Evolutionary conservation across 2,329 filamentous ascomycete genomes (phyloP).

Genomic region (Beauveria sp.): DNA sequence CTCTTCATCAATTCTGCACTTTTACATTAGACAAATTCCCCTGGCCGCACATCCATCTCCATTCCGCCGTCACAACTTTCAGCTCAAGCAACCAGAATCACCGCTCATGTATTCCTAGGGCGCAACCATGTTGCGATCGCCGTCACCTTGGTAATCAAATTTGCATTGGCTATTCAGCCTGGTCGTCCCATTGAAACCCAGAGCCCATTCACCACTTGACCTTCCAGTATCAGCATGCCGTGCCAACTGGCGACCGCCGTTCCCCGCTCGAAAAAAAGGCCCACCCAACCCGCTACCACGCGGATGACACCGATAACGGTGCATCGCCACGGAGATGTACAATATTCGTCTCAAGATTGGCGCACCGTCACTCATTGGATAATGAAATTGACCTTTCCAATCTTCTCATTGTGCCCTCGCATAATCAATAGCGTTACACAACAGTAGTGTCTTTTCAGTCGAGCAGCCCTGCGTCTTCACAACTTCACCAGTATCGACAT

Average conservation of each 20-base stretch:
- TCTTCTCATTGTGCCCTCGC: not conserved
- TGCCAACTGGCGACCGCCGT: not conserved
- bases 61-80: not conserved
- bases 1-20: not conserved
- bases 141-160: no score
- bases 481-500: not conserved
- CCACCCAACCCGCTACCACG: not conserved
- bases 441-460: no score
- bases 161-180: no score
- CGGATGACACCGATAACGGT: constrained; percentile 3
- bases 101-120: not conserved
- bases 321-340: constrained; percentile 1
- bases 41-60: not conserved
- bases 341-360: not conserved
- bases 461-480: not conserved
- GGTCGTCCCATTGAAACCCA: not conserved
- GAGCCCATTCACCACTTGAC: no score
- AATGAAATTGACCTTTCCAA: no score
- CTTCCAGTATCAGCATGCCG: not conserved
- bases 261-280: not conserved
- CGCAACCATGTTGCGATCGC: not conserved
- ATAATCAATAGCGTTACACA: not conserved
- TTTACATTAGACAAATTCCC: not conserved
- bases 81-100: not conserved
- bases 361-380: not conserved